phyloP scores from a whole-genome alignment of 495 filamentous ascomycete genomes.

The Cercophora sp. region DNA sequence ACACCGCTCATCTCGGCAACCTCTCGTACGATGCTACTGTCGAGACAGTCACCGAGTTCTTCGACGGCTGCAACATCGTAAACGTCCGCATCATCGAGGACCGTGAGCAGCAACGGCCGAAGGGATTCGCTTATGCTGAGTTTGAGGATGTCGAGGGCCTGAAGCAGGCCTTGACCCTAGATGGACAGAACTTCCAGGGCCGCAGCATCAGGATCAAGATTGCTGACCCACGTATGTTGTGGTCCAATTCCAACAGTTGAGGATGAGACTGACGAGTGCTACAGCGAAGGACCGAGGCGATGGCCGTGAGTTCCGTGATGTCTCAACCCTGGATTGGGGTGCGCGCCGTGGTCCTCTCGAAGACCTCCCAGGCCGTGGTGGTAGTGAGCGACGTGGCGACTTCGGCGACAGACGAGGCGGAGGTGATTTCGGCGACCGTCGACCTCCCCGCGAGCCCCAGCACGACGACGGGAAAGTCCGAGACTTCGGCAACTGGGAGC shows the following conservation, averaged over 20 bases:
- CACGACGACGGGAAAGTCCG: conserved; percentile 81
- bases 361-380: conserved; percentile 53
- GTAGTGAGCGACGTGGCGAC: conserved; percentile 39
- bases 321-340: conserved; percentile 42
- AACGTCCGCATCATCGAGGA: conserved; percentile 96
- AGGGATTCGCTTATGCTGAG: conserved; percentile 97
- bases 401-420: conserved; percentile 25
- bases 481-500: conserved; percentile 91
- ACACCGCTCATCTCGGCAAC: conserved; percentile 93
- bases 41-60: conserved; percentile 78
- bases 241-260: too few relatives aligned
- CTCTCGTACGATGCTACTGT: conserved; percentile 87
- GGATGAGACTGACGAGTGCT: too few relatives aligned
- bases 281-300: conserved; percentile 63
- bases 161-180: conserved; percentile 82
- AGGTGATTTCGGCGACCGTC: conserved; percentile 26
- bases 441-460: conserved; percentile 31
- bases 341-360: conserved; percentile 86
- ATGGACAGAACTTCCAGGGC: conserved; percentile 74
- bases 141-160: conserved; percentile 84
- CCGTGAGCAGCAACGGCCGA: conserved; percentile 82
- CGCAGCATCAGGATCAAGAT: conserved; percentile 77
- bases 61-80: conserved; percentile 74
- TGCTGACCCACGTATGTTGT: conserved; percentile 43
- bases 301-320: conserved; percentile 61